Evolutionary conservation across 192 early-diverging fungal species (phyloP).

Genomic region (Gamsiella multidivaricata): DNA sequence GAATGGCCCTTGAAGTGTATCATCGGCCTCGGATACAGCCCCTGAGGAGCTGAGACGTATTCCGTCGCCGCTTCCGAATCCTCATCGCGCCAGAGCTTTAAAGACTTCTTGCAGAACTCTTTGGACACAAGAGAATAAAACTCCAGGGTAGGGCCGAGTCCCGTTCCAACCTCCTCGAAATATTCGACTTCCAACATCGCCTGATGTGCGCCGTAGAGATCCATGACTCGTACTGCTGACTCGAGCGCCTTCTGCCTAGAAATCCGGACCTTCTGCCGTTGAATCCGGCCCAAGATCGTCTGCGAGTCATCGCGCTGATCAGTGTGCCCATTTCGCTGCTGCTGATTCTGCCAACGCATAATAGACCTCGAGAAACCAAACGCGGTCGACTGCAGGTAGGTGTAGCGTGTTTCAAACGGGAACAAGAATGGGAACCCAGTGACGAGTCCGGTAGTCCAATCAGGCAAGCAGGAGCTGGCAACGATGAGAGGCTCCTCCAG

Average conservation of each 20-base stretch:
- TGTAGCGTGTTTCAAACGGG: conserved; percentile 82
- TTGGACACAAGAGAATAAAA: conserved; percentile 88
- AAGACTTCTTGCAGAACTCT: conserved; percentile 70
- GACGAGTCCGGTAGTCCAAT: conserved; percentile 78
- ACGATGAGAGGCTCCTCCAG: conserved; percentile 91
- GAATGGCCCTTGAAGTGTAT: conserved; percentile 13
- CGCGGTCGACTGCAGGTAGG: conserved; percentile 83
- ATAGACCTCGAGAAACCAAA: conserved; percentile 91
- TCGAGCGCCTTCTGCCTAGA: conserved; percentile 81
- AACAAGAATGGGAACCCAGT: conserved; percentile 80
- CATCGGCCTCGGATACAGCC: conserved; percentile 67
- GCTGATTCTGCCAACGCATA: conserved; percentile 64
- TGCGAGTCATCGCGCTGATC: conserved; percentile 56
- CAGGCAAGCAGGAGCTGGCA: conserved; percentile 80
- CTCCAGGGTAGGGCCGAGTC: conserved; percentile 72
- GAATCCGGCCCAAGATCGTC: conserved; percentile 73
- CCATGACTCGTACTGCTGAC: conserved; percentile 87
- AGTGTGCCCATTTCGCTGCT: conserved; percentile 54
- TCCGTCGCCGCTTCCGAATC: conserved; percentile 15
- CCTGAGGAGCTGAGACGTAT: conserved; percentile 61
- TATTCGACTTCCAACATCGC: conserved; percentile 93
- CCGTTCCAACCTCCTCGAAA: conserved; percentile 92
- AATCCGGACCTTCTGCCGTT: conserved; percentile 92
- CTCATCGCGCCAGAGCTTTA: conserved; percentile 80
- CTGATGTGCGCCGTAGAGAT: conserved; percentile 76